Base-by-base conservation (phyloP, 225 moss, liverwort and hornwort genomes). In the Physcomitrellopsis africana region DNA sequence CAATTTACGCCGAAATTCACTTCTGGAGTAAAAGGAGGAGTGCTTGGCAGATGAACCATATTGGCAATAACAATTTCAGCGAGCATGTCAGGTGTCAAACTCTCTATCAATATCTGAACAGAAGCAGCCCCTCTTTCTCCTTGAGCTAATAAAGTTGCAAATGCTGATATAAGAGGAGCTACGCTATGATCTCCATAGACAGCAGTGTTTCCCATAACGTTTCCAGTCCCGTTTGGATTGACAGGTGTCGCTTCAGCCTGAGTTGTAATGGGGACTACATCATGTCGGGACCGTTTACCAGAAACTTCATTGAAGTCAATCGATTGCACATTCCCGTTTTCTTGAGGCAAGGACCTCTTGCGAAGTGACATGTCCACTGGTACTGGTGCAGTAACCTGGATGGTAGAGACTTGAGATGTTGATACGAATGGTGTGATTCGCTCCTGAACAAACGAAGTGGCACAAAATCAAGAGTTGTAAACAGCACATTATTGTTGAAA, bases 51-150 rank as follows among this genome's bases (percentile, higher is more conserved):
- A 89, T 96, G 89, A 71, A 78, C 79, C 94, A 96, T 92, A 54
- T 96, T 96, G 19, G 86, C 86, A 75, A 94, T 92, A 56, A 96
- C 96, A 74, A 96, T 92, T 74, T 94, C 94, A 63, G 94, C 86
- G 56, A 96, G 84, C 89, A 96, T 94, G 53, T 96, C 94, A 80
- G 96, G 86, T 69, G 96, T 92, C 78, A 96, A 89, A 72, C 92
- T 94, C 65, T 94, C 86, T 32, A 94, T 87, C 61, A 96, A 85
- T 69, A 96, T 89, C 68, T 96, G 94, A 74, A 96, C 96, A 74
- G 96, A 92, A 77, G 89, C 53, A 77, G 89, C 76, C 52, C 92
- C 96, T 82, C 94, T 85, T 76, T 96, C 96, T 66, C 96, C 96
- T 86, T 96, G 96, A 66, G 94, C 94, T 48, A 92, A 68, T 65